A percentile compares a stretch with the other conserved stretches of the same genome.
phyloP scores from a whole-genome alignment of 202 grass and related monocot genomes.

The Zizania palustris region DNA sequence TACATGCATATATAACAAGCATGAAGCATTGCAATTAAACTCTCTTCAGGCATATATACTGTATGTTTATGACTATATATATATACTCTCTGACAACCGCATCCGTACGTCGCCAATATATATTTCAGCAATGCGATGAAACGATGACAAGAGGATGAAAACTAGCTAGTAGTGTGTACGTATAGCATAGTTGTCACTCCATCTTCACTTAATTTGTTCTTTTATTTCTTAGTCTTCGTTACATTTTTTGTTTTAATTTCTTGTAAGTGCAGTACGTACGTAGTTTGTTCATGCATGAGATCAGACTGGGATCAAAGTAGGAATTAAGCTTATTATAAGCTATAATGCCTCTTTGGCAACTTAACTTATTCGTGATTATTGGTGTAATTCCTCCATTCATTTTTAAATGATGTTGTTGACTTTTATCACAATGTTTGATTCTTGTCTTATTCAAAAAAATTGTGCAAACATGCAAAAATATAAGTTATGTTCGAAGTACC shows the following conservation, averaged over 20 bases:
- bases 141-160: neutral
- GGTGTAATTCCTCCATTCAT: too few relatives aligned
- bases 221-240: neutral
- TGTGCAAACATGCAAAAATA: too few relatives aligned
- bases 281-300: neutral
- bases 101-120: neutral
- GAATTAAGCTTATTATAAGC: constrained; percentile 23
- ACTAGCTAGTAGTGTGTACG: neutral
- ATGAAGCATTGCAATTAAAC: neutral
- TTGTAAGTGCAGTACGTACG: neutral
- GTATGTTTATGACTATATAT: constrained; percentile 18
- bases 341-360: constrained; percentile 10
- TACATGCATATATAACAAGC: neutral
- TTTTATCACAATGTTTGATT: too few relatives aligned
- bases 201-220: neutral
- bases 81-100: neutral
- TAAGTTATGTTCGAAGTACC: too few relatives aligned
- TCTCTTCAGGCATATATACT: constrained; percentile 33
- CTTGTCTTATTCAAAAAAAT: too few relatives aligned
- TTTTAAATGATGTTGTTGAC: too few relatives aligned
- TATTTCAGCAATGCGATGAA: constrained; percentile 21
- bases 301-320: neutral
- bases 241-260: neutral
- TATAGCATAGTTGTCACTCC: neutral
- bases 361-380: constrained; percentile 26